These are phyloP conservation scores for Metschnikowia picachoensis DNA, from an alignment of 805 yeast species.

Conservation along the genomic window DNA sequence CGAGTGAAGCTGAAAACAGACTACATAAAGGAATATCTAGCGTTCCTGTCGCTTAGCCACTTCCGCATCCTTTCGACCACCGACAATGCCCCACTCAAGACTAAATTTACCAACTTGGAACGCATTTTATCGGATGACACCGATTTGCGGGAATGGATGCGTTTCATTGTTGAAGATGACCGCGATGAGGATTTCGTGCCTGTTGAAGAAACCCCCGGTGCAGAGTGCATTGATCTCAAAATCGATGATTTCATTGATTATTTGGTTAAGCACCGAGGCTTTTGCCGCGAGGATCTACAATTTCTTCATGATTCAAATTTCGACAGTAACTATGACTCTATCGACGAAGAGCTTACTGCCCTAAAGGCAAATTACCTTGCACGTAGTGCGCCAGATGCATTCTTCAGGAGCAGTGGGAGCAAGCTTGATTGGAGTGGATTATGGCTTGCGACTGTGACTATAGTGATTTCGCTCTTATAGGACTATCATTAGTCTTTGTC, in stretches of 20 bases:
- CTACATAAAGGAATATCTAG: conserved; percentile 25
- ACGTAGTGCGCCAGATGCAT: not conserved
- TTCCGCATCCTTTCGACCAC: conserved; percentile 4
- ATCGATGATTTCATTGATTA: conserved; percentile 30
- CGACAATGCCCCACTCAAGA: conserved; percentile 18
- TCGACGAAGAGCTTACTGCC: conserved; percentile 33
- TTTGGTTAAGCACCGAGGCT: conserved; percentile 27
- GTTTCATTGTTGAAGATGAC: conserved; percentile 21
- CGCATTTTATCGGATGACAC: conserved; percentile 21
- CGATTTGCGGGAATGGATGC: conserved; percentile 27
- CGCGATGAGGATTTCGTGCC: conserved; percentile 9
- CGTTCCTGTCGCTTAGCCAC: conserved; percentile 14
- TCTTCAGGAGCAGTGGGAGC: not conserved
- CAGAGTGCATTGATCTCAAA: conserved; percentile 19
- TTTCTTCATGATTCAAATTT: conserved; percentile 25
- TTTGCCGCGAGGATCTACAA: conserved; percentile 23
- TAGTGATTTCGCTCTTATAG: not conserved
- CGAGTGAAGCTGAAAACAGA: conserved; percentile 18
- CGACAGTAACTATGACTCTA: conserved; percentile 37
- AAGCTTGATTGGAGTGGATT: not conserved
- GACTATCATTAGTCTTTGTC: not conserved
- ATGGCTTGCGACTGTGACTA: not conserved
- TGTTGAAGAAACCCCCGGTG: conserved; percentile 1
- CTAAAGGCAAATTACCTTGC: conserved; percentile 15
- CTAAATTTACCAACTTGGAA: conserved; percentile 28